Conservation (phyloP, 2,329 filamentous ascomycete genomes). For the Dothideomycetes sp. region DNA sequence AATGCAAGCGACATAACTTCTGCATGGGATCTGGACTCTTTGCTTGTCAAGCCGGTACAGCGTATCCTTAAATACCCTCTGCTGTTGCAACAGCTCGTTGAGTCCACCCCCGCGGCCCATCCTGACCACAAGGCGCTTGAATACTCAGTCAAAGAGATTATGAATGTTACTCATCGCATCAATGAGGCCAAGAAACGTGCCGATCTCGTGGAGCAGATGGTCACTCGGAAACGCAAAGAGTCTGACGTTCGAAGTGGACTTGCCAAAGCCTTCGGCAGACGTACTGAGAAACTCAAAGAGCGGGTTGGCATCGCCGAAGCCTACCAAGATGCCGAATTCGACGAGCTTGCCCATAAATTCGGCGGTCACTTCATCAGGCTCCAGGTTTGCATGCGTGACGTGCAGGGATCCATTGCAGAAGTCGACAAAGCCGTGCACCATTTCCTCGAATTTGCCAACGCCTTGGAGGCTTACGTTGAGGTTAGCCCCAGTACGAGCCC, state of each 20-base stretch:
- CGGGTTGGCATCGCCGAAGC: conserved; percentile 53
- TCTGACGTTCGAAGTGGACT: conserved; percentile 77
- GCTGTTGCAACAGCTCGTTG: conserved; percentile 67
- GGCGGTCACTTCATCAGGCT: conserved; percentile 85
- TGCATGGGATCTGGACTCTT: conserved; percentile 88
- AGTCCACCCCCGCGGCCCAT: conserved; percentile 70
- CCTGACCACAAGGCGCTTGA: conserved; percentile 65
- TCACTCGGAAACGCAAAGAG: conserved; percentile 75
- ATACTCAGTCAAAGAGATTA: conserved; percentile 59
- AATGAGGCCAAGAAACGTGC: conserved; percentile 94
- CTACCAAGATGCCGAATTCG: conserved; percentile 72
- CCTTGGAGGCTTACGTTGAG: conserved; percentile 73
- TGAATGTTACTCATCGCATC: conserved; percentile 55
- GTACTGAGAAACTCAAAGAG: conserved; percentile 73
- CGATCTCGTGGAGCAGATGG: conserved; percentile 81
- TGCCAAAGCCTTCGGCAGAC: conserved; percentile 80
- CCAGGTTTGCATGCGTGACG: conserved; percentile 83
- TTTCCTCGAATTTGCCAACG: conserved; percentile 68
- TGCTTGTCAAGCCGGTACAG: conserved; percentile 96
- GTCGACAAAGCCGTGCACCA: conserved; percentile 69
- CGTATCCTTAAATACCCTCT: conserved; percentile 89
- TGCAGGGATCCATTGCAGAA: conserved; percentile 85
- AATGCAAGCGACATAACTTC: conserved; percentile 85
- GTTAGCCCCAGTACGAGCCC: conserved; percentile 58
- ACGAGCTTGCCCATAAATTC: conserved; percentile 73